phyloP scores from a whole-genome alignment of 345 rosid genomes.

The Lepidium africanum region DNA sequence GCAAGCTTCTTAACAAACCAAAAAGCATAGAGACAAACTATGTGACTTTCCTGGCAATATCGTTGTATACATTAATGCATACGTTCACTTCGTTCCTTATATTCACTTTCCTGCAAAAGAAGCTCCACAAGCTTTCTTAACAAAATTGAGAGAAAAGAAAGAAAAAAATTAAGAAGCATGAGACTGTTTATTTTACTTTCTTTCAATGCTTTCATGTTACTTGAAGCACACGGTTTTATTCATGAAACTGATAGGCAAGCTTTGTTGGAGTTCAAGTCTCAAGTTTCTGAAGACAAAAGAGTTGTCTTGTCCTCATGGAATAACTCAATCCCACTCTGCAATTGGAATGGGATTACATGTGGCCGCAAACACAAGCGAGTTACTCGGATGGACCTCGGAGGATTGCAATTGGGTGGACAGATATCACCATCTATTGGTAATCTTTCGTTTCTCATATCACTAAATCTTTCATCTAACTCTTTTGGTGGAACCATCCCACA shows the following conservation, averaged over 20 bases:
- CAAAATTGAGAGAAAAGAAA: neutral
- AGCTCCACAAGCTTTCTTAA: neutral
- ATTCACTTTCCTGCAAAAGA: neutral
- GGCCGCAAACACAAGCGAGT: conserved; percentile 21
- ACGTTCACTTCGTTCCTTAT: neutral
- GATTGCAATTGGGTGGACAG: conserved; percentile 1
- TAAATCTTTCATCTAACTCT: neutral
- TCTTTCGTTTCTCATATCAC: neutral
- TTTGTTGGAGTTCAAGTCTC: conserved; percentile 12
- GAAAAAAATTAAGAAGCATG: neutral
- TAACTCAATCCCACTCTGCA: conserved; percentile 24
- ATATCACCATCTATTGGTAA: conserved; percentile 25
- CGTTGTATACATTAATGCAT: too few relatives aligned
- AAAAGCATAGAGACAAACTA: too few relatives aligned
- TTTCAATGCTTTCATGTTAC: neutral
- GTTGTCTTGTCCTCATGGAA: conserved; percentile 26
- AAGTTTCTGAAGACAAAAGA: neutral
- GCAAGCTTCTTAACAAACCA: too few relatives aligned
- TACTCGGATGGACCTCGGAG: neutral
- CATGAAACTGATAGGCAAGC: conserved; percentile 12
- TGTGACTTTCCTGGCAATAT: too few relatives aligned
- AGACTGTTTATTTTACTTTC: neutral
- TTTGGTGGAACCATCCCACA: conserved; percentile 8
- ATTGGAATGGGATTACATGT: conserved; percentile 26
- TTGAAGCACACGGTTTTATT: neutral